Evolutionary conservation across 192 early-diverging fungal genomes (phyloP).

Genomic region (Helicostylum pulchrum): DNA sequence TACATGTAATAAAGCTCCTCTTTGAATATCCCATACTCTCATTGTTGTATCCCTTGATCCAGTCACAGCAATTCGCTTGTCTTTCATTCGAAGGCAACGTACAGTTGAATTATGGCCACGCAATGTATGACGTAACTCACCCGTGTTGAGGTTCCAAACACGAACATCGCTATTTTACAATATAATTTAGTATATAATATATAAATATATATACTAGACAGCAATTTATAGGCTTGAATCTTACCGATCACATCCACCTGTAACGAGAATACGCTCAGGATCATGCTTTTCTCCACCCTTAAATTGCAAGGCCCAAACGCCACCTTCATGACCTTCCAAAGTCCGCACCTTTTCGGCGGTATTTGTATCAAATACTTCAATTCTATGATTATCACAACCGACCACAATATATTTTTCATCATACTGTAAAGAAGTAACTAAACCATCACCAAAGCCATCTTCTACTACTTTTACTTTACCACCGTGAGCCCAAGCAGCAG

Average conservation of each 20-base stretch:
- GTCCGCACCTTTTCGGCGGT: conserved; percentile 71
- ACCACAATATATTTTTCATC: conserved; percentile 92
- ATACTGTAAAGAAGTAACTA: conserved; percentile 97
- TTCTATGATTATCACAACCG: conserved; percentile 91
- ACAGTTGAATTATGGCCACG: conserved; percentile 97
- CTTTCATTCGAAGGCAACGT: conserved; percentile 83
- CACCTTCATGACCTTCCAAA: conserved; percentile 87
- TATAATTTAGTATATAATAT: too few relatives aligned
- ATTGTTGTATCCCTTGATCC: conserved; percentile 92
- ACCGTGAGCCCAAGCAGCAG: conserved; percentile 51
- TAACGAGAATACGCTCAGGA: conserved; percentile 75
- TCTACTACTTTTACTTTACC: conserved; percentile 50
- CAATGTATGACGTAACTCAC: conserved; percentile 84
- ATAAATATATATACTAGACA: too few relatives aligned
- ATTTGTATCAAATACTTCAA: conserved; percentile 88
- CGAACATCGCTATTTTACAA: conserved; percentile 82
- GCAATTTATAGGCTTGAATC: conserved; percentile 12
- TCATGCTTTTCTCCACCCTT: conserved; percentile 36
- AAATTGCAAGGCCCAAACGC: conserved; percentile 96
- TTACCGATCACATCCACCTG: conserved; percentile 93
- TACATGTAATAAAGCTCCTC: conserved; percentile 65
- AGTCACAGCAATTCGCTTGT: conserved; percentile 74
- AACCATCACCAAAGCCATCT: conserved; percentile 50
- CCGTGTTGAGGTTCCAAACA: conserved; percentile 93
- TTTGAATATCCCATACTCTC: conserved; percentile 84